A percentile compares a stretch with the other conserved stretches of the same genome.
Conservation (phyloP, 2,329 filamentous ascomycete species). For the Pseudogymnoascus sp. region DNA sequence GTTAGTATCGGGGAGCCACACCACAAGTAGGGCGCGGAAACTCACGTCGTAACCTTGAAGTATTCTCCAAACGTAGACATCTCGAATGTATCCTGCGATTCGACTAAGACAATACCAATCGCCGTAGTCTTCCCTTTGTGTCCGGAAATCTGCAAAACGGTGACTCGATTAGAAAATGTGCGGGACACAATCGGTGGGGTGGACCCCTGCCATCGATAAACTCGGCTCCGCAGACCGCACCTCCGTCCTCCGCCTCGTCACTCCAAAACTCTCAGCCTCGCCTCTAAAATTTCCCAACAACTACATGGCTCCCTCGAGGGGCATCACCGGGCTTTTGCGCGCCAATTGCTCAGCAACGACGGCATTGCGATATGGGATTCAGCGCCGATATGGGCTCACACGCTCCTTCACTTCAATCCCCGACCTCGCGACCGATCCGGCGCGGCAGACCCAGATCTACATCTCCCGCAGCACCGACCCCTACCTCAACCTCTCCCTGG, state of each 20-base stretch:
- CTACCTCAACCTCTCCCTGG: conserved; percentile 85
- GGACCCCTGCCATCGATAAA: conserved; percentile 8
- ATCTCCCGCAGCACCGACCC: conserved; percentile 63
- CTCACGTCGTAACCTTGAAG: conserved; percentile 70
- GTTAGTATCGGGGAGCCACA: neutral
- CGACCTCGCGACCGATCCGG: conserved; percentile 26
- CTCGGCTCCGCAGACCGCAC: neutral
- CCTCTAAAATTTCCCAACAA: neutral
- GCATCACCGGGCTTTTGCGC: conserved; percentile 14
- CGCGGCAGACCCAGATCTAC: conserved; percentile 57
- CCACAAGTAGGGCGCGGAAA: conserved; percentile 10
- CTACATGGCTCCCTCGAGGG: conserved; percentile 25
- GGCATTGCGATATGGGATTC: neutral
- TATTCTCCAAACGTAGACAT: conserved; percentile 86
- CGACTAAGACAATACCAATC: neutral
- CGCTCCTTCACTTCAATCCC: neutral
- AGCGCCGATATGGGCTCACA: neutral
- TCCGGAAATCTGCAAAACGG: neutral
- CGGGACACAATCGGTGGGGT: conserved; percentile 2
- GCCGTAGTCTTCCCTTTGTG: conserved; percentile 3
- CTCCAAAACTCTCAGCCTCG: neutral
- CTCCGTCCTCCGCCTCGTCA: conserved; percentile 1
- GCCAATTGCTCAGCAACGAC: neutral
- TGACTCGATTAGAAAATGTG: conserved; percentile 10
- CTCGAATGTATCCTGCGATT: conserved; percentile 9